Percentiles rank a stretch among this genome's conserved stretches.
These are phyloP conservation scores for Sugiyamaella sp. DNA, from an alignment of 1,139 yeast species.

Conservation along the genomic window DNA sequence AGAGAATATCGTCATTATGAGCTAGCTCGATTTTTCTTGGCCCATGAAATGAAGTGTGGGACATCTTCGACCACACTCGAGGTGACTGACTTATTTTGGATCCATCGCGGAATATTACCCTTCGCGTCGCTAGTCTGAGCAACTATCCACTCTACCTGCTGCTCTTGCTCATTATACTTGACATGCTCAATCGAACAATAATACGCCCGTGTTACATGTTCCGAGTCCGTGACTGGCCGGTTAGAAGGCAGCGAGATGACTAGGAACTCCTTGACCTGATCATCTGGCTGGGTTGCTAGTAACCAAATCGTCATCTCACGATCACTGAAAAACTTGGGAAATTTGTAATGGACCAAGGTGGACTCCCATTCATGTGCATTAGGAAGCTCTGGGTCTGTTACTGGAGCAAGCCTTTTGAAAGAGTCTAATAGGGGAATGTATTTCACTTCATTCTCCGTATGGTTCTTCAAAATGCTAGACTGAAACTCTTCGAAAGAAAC, in stretches of 20 bases:
- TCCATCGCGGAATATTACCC: slow-evolving; percentile 66
- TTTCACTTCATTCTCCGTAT: slow-evolving; percentile 44
- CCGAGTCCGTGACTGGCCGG: slow-evolving; percentile 31
- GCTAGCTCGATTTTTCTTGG: slow-evolving; percentile 23
- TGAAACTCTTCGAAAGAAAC: slow-evolving; percentile 40
- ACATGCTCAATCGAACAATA: slow-evolving; percentile 66
- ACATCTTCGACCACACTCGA: slow-evolving; percentile 68
- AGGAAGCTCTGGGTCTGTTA: slow-evolving; percentile 12
- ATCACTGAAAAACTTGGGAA: slow-evolving; percentile 52
- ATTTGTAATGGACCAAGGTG: slow-evolving; percentile 49
- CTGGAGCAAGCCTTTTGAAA: slow-evolving; percentile 29
- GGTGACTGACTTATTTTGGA: slow-evolving; percentile 59
- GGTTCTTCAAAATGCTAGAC: slow-evolving; percentile 39
- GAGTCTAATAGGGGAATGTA: slow-evolving; percentile 33
- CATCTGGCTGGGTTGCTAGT: slow-evolving; percentile 45
- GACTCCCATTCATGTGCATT: slow-evolving; percentile 38
- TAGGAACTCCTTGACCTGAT: slow-evolving; percentile 47
- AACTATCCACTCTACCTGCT: slow-evolving; percentile 62
- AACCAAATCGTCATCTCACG: slow-evolving; percentile 66
- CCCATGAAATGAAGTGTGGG: slow-evolving; percentile 61
- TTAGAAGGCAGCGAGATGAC: slow-evolving; percentile 56
- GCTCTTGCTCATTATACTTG: slow-evolving; percentile 44
- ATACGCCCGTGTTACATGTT: slow-evolving; percentile 36
- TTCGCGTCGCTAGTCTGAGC: slow-evolving; percentile 66
- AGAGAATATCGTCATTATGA: background rate